Evolutionary conservation across 139 green algal species (phyloP), one percentile per base, ranked within the genome.

Genomic region (Auxenochlorella pyrenoidosa): DNA sequence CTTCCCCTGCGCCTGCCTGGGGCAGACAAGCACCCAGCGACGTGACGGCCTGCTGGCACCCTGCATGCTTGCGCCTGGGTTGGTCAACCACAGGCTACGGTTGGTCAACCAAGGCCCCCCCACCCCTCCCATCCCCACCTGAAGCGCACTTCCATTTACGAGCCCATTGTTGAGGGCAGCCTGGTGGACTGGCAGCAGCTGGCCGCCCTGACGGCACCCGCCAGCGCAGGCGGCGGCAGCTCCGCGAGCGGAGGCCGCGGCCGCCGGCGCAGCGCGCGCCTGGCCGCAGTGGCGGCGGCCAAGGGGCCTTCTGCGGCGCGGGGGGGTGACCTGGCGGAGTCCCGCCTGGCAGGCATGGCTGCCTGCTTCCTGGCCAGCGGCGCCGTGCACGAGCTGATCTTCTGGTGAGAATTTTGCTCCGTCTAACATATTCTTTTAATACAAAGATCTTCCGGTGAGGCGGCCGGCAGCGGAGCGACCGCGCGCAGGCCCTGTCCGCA

Each of bases 341-440:
- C 70, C 19, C 76, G 76, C 41, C n/a, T 82, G 43, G 76, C 44
- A 32, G 76, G 76, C 78, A 83, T 83, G 78, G 51, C 54, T 5
- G 78, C 78, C 3, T 34, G 28, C 54, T 83, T 83, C 54, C 34
- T 83, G 0, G 78, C 54, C 51, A 66, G 41, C 51, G 78, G 78
- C 22, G 18, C 36, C 5, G 34, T 71, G 51, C 78, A 83, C 51
- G 78, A 83, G 63, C n/a, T 51, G 18, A 71, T 83, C n/a, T 72
- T 83, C 34, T 83, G 78, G 78, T 83, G 72, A 44, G 47, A 47
- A 8, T n/a, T n/a, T n/a, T n/a, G n/a, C n/a, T n/a, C n/a, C n/a
- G n/a, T n/a, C n/a, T n/a, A n/a, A n/a, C n/a, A n/a, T n/a, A n/a
- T n/a, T n/a, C n/a, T n/a, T n/a, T n/a, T n/a, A n/a, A n/a, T n/a